These are phyloP conservation scores for Kappamyces sp. DNA, from an alignment of 192 early-diverging fungal species.

Conservation along the genomic window DNA sequence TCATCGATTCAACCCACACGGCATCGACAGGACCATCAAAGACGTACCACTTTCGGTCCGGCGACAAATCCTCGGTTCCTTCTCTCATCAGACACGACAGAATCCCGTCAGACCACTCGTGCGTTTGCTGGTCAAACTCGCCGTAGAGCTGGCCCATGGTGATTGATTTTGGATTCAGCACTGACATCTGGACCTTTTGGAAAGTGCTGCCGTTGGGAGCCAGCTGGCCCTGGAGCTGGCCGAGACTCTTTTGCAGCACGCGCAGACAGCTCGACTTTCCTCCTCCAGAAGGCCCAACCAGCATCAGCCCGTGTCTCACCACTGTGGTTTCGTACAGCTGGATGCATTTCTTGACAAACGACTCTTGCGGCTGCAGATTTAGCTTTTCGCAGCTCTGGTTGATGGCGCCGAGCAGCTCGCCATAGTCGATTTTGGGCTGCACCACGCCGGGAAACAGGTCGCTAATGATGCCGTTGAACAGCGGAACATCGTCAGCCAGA, in stretches of 20 bases:
- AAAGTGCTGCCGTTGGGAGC: slow-evolving; percentile 49
- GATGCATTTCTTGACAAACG: slow-evolving; percentile 57
- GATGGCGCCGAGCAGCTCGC: slow-evolving; percentile 44
- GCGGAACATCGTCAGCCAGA: slow-evolving; percentile 52
- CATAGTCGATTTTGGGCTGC: slow-evolving; percentile 54
- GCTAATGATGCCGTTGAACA: slow-evolving; percentile 56
- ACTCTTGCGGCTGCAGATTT: slow-evolving; percentile 39
- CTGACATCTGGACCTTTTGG: slow-evolving; percentile 37
- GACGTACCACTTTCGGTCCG: slow-evolving; percentile 58
- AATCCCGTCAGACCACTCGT: slow-evolving; percentile 61
- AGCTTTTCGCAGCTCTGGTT: slow-evolving; percentile 37
- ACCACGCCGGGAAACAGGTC: slow-evolving; percentile 54
- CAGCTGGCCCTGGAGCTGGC: slow-evolving; percentile 33
- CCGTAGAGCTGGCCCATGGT: slow-evolving; percentile 64
- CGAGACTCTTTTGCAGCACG: slow-evolving; percentile 38
- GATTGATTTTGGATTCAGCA: slow-evolving; percentile 59
- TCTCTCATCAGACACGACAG: slow-evolving; percentile 52
- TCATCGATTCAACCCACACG: slow-evolving; percentile 61
- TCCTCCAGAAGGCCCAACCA: slow-evolving; percentile 54
- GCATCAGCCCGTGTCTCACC: slow-evolving; percentile 54
- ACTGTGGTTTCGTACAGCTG: slow-evolving; percentile 61
- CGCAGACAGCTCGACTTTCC: slow-evolving; percentile 49
- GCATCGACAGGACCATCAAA: slow-evolving; percentile 64
- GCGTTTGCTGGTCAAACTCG: slow-evolving; percentile 55
- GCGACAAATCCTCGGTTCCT: slow-evolving; percentile 48